Conservation (phyloP, 2,329 filamentous ascomycete genomes). For the Sporothrix sp. region DNA sequence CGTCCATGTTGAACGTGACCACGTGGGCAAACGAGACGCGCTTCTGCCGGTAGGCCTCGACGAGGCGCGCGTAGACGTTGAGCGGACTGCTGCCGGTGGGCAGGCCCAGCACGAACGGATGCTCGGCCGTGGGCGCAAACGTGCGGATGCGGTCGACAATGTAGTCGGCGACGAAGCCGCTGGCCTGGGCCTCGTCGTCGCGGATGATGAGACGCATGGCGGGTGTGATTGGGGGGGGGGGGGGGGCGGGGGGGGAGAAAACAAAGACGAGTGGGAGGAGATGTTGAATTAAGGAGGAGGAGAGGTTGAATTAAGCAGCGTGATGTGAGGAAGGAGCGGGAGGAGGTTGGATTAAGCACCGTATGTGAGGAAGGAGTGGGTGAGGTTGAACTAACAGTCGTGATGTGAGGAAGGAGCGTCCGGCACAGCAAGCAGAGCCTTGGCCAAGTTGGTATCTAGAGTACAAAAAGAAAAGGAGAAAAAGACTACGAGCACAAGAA, state of each 20-base stretch:
- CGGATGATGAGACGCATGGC: conserved; percentile 64
- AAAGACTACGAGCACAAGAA: too few species aligned
- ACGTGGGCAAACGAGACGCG: conserved; percentile 50
- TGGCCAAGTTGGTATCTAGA: conserved; percentile 8
- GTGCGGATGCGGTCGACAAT: conserved; percentile 62
- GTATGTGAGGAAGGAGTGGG: not conserved
- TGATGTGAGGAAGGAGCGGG: not conserved
- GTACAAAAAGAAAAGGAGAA: not conserved
- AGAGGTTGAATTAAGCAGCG: not conserved
- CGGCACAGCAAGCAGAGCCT: too few species aligned
- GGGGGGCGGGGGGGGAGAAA: not conserved
- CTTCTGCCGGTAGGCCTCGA: conserved; percentile 50
- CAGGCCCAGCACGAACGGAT: conserved; percentile 62
- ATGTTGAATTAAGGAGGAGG: not conserved
- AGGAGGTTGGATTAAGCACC: not conserved
- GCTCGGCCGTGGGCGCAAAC: conserved; percentile 52
- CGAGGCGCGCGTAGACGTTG: conserved; percentile 58
- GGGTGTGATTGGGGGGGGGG: not conserved
- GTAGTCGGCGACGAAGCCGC: conserved; percentile 62
- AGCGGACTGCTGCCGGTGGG: conserved; percentile 65
- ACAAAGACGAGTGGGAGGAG: too few species aligned
- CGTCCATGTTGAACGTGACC: conserved; percentile 61
- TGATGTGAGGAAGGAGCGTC: not conserved
- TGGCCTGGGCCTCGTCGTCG: conserved; percentile 51
- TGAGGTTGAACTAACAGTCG: not conserved